These are phyloP conservation scores for Starmerella etchellsii DNA, from an alignment of 805 yeast genomes.

Conservation along the genomic window DNA sequence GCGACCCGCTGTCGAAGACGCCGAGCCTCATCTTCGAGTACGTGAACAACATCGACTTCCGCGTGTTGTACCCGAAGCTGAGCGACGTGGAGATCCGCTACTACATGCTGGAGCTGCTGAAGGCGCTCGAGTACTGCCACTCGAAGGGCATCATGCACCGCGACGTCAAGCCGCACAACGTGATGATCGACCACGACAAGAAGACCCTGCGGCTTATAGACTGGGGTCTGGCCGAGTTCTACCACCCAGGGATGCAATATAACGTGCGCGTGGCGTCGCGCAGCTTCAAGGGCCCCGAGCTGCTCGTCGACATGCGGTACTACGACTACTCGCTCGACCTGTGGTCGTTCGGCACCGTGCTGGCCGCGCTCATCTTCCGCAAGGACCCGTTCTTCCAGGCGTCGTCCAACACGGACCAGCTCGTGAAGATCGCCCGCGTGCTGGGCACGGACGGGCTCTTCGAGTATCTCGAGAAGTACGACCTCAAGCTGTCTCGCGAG, in stretches of 20 bases:
- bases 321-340: constrained; percentile 82
- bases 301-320: constrained; percentile 65
- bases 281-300: constrained; percentile 85
- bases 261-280: constrained; percentile 87
- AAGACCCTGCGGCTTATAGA: constrained; percentile 62
- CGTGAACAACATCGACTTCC: constrained; percentile 72
- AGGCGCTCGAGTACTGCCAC: constrained; percentile 78
- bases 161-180: constrained; percentile 88
- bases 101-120: constrained; percentile 71
- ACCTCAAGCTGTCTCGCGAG: constrained; percentile 56
- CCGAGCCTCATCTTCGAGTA: constrained; percentile 83
- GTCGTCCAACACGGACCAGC: constrained; percentile 78
- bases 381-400: constrained; percentile 91
- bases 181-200: constrained; percentile 71
- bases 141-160: constrained; percentile 92
- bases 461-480: constrained; percentile 54
- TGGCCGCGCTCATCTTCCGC: constrained; percentile 77
- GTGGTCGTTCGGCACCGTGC: constrained; percentile 88
- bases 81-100: constrained; percentile 60
- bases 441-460: constrained; percentile 70
- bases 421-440: constrained; percentile 79
- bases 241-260: constrained; percentile 79
- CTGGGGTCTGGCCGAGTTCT: constrained; percentile 92
- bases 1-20: constrained; percentile 64
- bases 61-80: constrained; percentile 73